Percentiles rank a stretch among this genome's conserved stretches.
These are phyloP conservation scores for Ganoderma lucidum DNA, from an alignment of 1,284 basidiomycete genomes.

Conservation along the genomic window DNA sequence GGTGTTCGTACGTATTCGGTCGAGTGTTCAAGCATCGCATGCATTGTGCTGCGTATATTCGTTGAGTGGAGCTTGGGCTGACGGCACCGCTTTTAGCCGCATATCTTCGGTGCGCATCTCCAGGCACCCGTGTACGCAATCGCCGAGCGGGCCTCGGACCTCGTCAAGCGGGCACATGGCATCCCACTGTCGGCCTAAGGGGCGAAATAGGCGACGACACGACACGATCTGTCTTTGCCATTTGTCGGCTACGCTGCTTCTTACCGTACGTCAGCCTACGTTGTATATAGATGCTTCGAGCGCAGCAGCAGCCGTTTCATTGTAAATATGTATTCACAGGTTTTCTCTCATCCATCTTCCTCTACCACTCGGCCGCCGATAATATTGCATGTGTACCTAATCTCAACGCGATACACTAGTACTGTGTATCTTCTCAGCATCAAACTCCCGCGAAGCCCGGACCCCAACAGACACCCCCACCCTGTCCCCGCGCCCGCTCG, in stretches of 20 bases:
- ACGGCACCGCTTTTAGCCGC: constrained; percentile 24
- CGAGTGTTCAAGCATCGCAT: too few species aligned
- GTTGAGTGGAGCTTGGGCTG: background rate
- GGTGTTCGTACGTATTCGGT: background rate
- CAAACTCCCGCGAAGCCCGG: constrained; percentile 2
- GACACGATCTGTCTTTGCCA: background rate
- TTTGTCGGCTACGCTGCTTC: background rate
- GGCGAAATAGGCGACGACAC: background rate
- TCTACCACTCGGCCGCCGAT: background rate
- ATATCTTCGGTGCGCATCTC: constrained; percentile 34
- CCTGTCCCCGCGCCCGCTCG: background rate
- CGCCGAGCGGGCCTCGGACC: constrained; percentile 35
- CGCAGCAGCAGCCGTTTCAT: background rate
- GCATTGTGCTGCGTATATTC: background rate
- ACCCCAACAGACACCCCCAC: background rate
- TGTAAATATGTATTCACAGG: background rate
- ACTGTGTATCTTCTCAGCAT: background rate
- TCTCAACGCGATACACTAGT: background rate
- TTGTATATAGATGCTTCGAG: background rate
- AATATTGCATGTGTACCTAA: background rate
- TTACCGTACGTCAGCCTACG: background rate
- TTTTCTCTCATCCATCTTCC: background rate
- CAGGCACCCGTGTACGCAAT: constrained; percentile 35
- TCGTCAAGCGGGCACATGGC: constrained; percentile 29
- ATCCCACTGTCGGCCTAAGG: background rate